These are phyloP conservation scores for Amphichorda felina DNA, from an alignment of 2,329 filamentous ascomycete genomes.

Conservation along the genomic window DNA sequence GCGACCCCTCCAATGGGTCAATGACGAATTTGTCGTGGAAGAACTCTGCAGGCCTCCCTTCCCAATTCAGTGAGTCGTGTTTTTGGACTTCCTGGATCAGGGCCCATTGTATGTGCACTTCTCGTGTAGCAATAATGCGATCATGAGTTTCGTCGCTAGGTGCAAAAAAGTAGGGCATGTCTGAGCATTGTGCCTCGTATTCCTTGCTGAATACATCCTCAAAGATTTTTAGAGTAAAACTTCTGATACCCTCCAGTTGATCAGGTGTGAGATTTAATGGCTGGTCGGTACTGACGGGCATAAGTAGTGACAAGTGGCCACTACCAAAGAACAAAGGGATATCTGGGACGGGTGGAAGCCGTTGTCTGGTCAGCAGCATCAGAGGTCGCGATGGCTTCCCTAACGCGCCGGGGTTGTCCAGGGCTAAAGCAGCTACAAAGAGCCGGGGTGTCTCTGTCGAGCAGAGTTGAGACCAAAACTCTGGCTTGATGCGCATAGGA, in stretches of 20 bases:
- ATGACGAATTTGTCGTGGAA: conserved; percentile 40
- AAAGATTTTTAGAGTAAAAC: conserved; percentile 68
- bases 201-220: conserved; percentile 81
- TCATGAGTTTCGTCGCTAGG: conserved; percentile 31
- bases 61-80: conserved; percentile 15
- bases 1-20: conserved; percentile 50
- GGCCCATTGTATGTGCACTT: conserved; percentile 47
- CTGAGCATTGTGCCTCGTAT: conserved; percentile 50
- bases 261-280: conserved; percentile 30
- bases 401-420: conserved; percentile 44
- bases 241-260: conserved; percentile 44
- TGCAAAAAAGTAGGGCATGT: conserved; percentile 75
- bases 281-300: conserved; percentile 24
- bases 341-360: conserved; percentile 49
- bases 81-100: conserved; percentile 30
- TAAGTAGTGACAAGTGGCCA: conserved; percentile 45
- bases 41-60: conserved; percentile 28
- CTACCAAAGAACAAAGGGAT: conserved; percentile 65
- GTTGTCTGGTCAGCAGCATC: conserved; percentile 56
- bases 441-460: conserved; percentile 33
- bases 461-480: conserved; percentile 49
- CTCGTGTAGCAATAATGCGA: background rate
- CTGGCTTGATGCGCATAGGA: conserved; percentile 66
- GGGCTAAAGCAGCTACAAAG: conserved; percentile 47
- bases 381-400: conserved; percentile 50